Evolutionary conservation across 2,329 filamentous ascomycete genomes (phyloP).

Genomic region (Neoascochyta sp.): DNA sequence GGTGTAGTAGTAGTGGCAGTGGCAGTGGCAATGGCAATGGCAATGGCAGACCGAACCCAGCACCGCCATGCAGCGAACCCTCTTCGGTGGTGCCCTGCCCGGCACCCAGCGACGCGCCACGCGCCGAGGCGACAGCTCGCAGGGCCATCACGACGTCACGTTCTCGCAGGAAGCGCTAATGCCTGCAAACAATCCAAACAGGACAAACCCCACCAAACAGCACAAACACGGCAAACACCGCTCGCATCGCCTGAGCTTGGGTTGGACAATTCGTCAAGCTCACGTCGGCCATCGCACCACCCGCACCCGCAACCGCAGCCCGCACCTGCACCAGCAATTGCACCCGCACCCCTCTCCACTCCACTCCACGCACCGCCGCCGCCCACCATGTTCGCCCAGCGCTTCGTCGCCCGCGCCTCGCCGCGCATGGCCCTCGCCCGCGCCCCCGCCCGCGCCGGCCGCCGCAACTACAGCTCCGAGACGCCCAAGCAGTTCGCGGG

Average conservation of each 20-base stretch:
- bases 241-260: constrained; percentile 18
- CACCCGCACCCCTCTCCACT: constrained; percentile 24
- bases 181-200: neutral
- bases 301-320: constrained; percentile 1
- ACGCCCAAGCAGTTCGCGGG: constrained; percentile 55
- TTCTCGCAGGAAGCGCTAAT: neutral
- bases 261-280: constrained; percentile 22
- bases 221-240: constrained; percentile 27
- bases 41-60: too few species aligned
- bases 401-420: constrained; percentile 39
- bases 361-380: constrained; percentile 27
- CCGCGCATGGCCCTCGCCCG: constrained; percentile 58
- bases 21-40: too few species aligned
- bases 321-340: constrained; percentile 3
- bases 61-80: too few species aligned
- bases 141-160: constrained; percentile 21
- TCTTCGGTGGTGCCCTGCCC: too few species aligned
- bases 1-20: too few species aligned
- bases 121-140: constrained; percentile 9
- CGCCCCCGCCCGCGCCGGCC: constrained; percentile 60
- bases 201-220: constrained; percentile 15
- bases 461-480: constrained; percentile 66
- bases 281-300: constrained; percentile 18
- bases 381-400: constrained; percentile 35
- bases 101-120: constrained; percentile 15